These are phyloP conservation scores for Castanopsis chinensis DNA, from an alignment of 306 rosid genomes.

Conservation along the genomic window DNA sequence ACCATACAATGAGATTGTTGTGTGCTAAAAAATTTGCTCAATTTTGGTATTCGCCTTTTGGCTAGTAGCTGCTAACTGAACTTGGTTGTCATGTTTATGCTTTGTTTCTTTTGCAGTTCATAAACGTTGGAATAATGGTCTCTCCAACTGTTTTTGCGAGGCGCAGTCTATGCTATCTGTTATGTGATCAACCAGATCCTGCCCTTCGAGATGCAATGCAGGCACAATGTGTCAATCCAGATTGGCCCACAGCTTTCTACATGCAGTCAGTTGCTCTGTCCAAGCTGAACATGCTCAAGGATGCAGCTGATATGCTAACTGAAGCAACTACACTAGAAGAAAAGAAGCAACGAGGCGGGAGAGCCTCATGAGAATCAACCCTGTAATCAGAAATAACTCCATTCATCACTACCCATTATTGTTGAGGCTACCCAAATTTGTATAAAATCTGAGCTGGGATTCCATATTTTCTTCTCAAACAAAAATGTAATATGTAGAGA, in stretches of 20 bases:
- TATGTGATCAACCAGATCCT: slow-evolving; percentile 87
- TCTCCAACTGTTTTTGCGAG: slow-evolving; percentile 95
- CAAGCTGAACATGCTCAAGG: slow-evolving; percentile 93
- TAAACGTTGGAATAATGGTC: slow-evolving; percentile 89
- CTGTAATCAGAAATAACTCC: slow-evolving; percentile 8
- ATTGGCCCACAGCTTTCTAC: slow-evolving; percentile 97
- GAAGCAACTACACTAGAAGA: slow-evolving; percentile 93
- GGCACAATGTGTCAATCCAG: slow-evolving; percentile 89
- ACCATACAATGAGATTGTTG: neutral
- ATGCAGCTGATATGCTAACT: slow-evolving; percentile 90
- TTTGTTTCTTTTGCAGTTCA: slow-evolving; percentile 54
- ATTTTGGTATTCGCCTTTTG: neutral
- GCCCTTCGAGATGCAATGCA: slow-evolving; percentile 99
- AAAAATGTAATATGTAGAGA: slow-evolving; percentile 31
- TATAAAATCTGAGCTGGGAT: slow-evolving; percentile 75
- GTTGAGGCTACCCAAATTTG: slow-evolving; percentile 62
- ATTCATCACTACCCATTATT: slow-evolving; percentile 22
- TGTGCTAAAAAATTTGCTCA: neutral
- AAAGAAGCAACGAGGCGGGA: slow-evolving; percentile 79
- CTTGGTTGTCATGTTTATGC: neutral
- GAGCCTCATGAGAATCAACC: slow-evolving; percentile 44
- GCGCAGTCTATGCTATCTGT: slow-evolving; percentile 88
- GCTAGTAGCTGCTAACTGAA: neutral
- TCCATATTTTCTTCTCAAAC: slow-evolving; percentile 44
- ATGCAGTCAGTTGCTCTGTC: slow-evolving; percentile 99